A percentile compares a stretch with the other conserved stretches of the same genome.
Conservation (phyloP, 371 early-diverging fungal genomes). For the Mortierella sp. region DNA sequence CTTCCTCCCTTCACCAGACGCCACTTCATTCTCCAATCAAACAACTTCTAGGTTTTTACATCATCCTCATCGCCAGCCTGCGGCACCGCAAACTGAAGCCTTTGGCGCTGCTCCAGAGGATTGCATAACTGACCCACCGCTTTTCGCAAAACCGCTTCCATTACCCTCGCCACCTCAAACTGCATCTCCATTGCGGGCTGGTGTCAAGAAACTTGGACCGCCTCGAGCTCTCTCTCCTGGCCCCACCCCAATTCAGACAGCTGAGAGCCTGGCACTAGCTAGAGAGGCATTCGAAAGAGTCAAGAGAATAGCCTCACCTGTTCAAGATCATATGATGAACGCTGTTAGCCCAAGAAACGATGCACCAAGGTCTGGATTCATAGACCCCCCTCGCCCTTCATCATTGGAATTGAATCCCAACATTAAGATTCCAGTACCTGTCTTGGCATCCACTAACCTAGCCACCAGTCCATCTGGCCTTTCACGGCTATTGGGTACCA, state of each 20-base stretch:
- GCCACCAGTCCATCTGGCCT: slow-evolving; percentile 26
- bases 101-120: slow-evolving; percentile 51
- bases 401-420: slow-evolving; percentile 7
- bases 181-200: slow-evolving; percentile 18
- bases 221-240: slow-evolving; percentile 33
- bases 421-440: slow-evolving; percentile 25
- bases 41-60: slow-evolving; percentile 47
- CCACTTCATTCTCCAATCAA: slow-evolving; percentile 16
- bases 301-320: slow-evolving; percentile 36
- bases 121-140: slow-evolving; percentile 36
- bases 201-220: background rate
- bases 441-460: background rate
- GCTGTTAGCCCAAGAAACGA: slow-evolving; percentile 10
- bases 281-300: slow-evolving; percentile 50
- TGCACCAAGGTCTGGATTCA: slow-evolving; percentile 19
- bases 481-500: slow-evolving; percentile 24
- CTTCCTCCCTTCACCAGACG: slow-evolving; percentile 17
- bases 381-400: slow-evolving; percentile 12
- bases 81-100: slow-evolving; percentile 51
- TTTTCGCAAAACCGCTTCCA: slow-evolving; percentile 49
- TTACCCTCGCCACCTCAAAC: slow-evolving; percentile 45
- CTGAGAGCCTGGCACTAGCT: slow-evolving; percentile 44
- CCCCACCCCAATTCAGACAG: slow-evolving; percentile 37
- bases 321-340: slow-evolving; percentile 22
- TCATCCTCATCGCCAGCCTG: slow-evolving; percentile 50